These are phyloP conservation scores for Fraxinus platypoda DNA, from an alignment of 305 asterid species.

Conservation along the genomic window DNA sequence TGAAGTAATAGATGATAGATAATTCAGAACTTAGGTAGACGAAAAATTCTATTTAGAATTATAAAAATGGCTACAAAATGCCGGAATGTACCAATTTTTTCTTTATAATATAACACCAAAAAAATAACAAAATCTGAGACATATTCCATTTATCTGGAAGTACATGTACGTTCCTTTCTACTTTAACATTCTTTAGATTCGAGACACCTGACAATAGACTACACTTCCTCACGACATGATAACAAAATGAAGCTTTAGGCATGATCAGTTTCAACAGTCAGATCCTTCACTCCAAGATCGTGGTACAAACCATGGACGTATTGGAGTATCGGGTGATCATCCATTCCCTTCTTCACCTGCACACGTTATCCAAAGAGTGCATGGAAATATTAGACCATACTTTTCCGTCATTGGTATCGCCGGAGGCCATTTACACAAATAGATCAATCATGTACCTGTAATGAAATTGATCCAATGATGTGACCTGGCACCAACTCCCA, in stretches of 20 bases:
- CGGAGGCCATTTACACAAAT: background rate
- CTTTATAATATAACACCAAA: background rate
- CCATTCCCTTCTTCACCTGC: constrained; percentile 70
- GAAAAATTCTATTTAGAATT: background rate
- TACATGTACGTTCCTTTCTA: background rate
- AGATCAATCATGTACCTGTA: constrained; percentile 49
- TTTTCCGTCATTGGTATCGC: background rate
- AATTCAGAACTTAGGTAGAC: background rate
- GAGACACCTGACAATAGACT: background rate
- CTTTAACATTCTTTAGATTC: background rate
- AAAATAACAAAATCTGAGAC: background rate
- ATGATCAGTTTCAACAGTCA: constrained; percentile 64
- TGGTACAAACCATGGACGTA: constrained; percentile 74
- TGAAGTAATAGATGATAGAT: background rate
- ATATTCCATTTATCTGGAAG: background rate
- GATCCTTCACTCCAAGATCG: constrained; percentile 83
- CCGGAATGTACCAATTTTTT: background rate
- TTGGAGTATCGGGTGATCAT: constrained; percentile 59
- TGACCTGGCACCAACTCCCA: constrained; percentile 97
- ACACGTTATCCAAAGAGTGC: background rate
- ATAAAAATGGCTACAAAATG: background rate
- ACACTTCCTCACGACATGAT: background rate
- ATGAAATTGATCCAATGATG: constrained; percentile 75
- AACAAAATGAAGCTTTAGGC: constrained; percentile 27
- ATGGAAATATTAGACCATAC: background rate